These are phyloP conservation scores for Pseudozyma pruni DNA, from an alignment of 1,284 basidiomycete species.

Conservation along the genomic window DNA sequence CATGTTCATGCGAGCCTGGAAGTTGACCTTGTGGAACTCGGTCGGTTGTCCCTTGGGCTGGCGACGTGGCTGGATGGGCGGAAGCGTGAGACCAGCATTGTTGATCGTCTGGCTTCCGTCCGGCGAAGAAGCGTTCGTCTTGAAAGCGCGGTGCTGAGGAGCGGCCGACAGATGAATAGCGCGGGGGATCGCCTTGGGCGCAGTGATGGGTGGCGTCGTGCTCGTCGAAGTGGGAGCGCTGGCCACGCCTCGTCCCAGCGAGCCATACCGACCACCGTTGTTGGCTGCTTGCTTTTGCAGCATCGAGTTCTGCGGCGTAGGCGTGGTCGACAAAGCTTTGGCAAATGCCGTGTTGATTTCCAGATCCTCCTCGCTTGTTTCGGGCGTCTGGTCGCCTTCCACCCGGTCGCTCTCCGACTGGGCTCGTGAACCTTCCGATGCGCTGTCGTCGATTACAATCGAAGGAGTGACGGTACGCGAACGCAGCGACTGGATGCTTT, in stretches of 20 bases:
- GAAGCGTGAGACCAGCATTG: conserved; percentile 37
- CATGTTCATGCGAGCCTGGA: conserved; percentile 55
- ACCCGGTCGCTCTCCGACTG: conserved; percentile 40
- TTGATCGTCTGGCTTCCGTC: conserved; percentile 21
- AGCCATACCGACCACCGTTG: conserved; percentile 22
- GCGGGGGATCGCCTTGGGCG: conserved; percentile 45
- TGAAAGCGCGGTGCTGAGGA: conserved; percentile 50
- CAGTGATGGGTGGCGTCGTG: conserved; percentile 27
- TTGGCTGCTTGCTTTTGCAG: conserved; percentile 15
- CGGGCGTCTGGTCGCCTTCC: conserved; percentile 56
- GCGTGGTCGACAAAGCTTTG: conserved; percentile 34
- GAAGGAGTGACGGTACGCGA: conserved; percentile 52
- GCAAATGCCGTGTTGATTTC: conserved; percentile 33
- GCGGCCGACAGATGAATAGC: conserved; percentile 49
- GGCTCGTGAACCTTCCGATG: conserved; percentile 47
- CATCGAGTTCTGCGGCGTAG: conserved; percentile 17
- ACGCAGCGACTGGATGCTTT: conserved; percentile 49
- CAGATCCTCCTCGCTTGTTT: conserved; percentile 61
- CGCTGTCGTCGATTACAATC: conserved; percentile 60
- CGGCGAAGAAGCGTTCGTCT: conserved; percentile 8
- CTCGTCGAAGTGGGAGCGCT: conserved; percentile 32
- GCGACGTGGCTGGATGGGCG: conserved; percentile 52
- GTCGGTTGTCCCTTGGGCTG: conserved; percentile 61
- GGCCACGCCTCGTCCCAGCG: conserved; percentile 26
- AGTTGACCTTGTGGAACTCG: conserved; percentile 60